Conservation (phyloP, 176 grass and related monocot species). For the Musa schizocarpa region DNA sequence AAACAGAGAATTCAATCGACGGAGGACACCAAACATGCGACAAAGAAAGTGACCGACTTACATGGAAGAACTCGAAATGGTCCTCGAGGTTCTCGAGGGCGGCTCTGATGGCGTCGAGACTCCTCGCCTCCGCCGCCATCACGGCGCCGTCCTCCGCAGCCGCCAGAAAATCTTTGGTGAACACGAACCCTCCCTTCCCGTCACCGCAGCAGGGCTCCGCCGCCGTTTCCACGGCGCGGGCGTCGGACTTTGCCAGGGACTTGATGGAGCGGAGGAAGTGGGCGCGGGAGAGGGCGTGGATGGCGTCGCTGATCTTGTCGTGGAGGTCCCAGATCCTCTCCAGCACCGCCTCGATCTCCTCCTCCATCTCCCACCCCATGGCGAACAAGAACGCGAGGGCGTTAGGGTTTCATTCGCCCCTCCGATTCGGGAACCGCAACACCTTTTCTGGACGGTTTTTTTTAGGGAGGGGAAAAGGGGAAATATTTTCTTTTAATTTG, state of each 20-base stretch:
- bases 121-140: constrained; percentile 56
- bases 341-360: constrained; percentile 27
- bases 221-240: no score
- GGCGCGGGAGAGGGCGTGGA: constrained; percentile 37
- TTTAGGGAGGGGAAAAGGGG: no score
- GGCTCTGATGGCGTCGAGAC: constrained; percentile 68
- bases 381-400: background rate
- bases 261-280: constrained; percentile 32
- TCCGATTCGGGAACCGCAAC: no score
- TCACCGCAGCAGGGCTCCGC: background rate
- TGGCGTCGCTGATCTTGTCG: constrained; percentile 60
- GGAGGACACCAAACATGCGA: no score
- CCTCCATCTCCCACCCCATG: constrained; percentile 41
- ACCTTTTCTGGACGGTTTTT: no score
- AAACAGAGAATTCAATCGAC: no score
- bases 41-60: constrained; percentile 17
- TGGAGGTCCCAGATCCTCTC: constrained; percentile 63
- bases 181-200: constrained; percentile 37
- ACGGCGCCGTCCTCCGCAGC: background rate
- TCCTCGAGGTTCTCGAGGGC: constrained; percentile 85
- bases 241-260: background rate
- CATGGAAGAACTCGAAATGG: constrained; percentile 78
- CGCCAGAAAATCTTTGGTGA: constrained; percentile 35
- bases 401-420: constrained; percentile 12
- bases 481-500: no score